Evolutionary conservation across 192 early-diverging fungal genomes (phyloP).

Genomic region (Mortierella hygrophila): DNA sequence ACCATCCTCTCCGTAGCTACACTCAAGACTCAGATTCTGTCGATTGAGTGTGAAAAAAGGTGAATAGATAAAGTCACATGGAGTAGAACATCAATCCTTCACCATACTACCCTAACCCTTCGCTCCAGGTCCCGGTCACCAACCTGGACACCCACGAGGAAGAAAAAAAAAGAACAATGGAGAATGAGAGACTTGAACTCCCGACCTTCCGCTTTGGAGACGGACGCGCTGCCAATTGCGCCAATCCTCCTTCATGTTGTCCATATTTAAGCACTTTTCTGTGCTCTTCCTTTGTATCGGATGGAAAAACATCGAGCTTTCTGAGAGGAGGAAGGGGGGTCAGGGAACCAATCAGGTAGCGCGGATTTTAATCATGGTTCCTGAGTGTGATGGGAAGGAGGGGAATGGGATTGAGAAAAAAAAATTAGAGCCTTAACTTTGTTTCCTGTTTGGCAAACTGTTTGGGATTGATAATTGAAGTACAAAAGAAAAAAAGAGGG

Average conservation of each 20-base stretch:
- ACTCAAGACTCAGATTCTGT: too few relatives aligned
- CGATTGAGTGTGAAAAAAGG: too few relatives aligned
- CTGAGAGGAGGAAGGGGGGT: neutral
- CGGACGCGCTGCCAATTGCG: constrained; percentile 44
- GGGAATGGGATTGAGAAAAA: neutral
- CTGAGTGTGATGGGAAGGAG: neutral
- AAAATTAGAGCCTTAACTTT: neutral
- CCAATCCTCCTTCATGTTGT: constrained; percentile 25
- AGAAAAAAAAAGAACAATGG: constrained; percentile 11
- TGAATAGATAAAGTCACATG: too few relatives aligned
- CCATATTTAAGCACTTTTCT: neutral
- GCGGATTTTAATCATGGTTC: neutral
- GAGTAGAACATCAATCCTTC: too few relatives aligned
- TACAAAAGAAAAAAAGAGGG: too few relatives aligned
- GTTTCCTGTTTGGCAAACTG: neutral
- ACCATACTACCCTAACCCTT: neutral
- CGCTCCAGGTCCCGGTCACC: neutral
- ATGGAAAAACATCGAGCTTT: neutral
- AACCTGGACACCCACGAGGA: neutral
- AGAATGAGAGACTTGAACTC: constrained; percentile 42
- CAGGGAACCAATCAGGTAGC: neutral
- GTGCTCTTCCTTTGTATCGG: neutral
- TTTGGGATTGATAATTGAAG: neutral
- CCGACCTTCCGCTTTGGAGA: constrained; percentile 45
- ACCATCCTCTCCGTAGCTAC: too few relatives aligned